These are phyloP conservation scores for Ophiostoma fasciatum DNA, from an alignment of 2,329 filamentous ascomycete species.

Conservation along the genomic window DNA sequence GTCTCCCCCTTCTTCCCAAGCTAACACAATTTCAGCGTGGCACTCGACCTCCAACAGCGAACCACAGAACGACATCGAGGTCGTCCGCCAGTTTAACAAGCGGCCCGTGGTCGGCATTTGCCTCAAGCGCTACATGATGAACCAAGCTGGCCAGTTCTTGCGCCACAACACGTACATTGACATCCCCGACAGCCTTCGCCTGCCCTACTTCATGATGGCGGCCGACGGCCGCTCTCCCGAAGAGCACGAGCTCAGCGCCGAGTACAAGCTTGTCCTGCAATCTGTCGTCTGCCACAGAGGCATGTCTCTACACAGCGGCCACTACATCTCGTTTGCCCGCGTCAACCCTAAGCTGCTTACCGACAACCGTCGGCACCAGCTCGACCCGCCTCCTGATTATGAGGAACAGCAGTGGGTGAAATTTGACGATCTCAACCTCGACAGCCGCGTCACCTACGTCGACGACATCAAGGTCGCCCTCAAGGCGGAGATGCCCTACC, in stretches of 20 bases:
- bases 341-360: slow-evolving; percentile 50
- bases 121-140: slow-evolving; percentile 76
- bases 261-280: slow-evolving; percentile 85
- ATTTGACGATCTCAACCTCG: slow-evolving; percentile 69
- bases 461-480: slow-evolving; percentile 65
- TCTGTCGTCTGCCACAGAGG: slow-evolving; percentile 89
- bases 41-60: slow-evolving; percentile 48
- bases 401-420: slow-evolving; percentile 70
- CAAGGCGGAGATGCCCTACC: slow-evolving; percentile 78
- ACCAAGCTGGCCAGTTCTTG: slow-evolving; percentile 49
- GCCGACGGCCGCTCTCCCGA: slow-evolving; percentile 53
- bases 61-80: slow-evolving; percentile 55
- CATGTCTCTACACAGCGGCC: slow-evolving; percentile 70
- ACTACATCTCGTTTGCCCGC: slow-evolving; percentile 78
- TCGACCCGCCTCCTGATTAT: slow-evolving; percentile 48
- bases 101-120: slow-evolving; percentile 85
- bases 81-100: slow-evolving; percentile 75
- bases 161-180: slow-evolving; percentile 75
- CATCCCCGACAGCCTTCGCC: slow-evolving; percentile 64
- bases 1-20: neutral
- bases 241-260: slow-evolving; percentile 55
- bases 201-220: slow-evolving; percentile 76
- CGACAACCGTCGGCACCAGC: slow-evolving; percentile 40
- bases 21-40: slow-evolving; percentile 51
- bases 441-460: slow-evolving; percentile 57